phyloP scores from a whole-genome alignment of 2,329 filamentous ascomycete genomes.

The Diaporthe velutina region DNA sequence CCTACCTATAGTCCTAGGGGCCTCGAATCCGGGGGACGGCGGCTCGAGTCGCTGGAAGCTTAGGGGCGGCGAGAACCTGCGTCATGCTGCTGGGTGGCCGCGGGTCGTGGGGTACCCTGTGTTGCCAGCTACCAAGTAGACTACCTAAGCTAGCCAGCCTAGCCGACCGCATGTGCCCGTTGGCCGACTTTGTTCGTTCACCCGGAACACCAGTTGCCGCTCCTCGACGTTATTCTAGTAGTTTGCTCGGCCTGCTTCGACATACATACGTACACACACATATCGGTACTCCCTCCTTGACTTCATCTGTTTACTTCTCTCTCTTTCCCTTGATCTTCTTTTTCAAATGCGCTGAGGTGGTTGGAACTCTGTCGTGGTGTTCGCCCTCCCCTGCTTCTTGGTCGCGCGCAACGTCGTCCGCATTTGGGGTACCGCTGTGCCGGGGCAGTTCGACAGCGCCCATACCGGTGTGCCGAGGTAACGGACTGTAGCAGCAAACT shows the following conservation, averaged over 20 bases:
- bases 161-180: slow-evolving; percentile 15
- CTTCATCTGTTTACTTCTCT: not conserved
- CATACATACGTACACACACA: not conserved
- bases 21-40: slow-evolving; percentile 6
- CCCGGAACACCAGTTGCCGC: slow-evolving; percentile 7
- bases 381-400: not conserved
- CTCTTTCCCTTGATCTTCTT: too few relatives aligned
- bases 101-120: slow-evolving; percentile 18
- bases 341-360: not conserved
- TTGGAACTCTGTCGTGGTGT: not conserved
- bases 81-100: slow-evolving; percentile 19
- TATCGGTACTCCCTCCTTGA: not conserved
- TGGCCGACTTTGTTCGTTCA: slow-evolving; percentile 14
- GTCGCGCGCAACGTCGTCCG: not conserved
- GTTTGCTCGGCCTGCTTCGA: not conserved
- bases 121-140: not conserved
- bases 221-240: not conserved
- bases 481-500: slow-evolving; percentile 1
- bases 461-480: slow-evolving; percentile 35
- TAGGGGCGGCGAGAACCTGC: slow-evolving; percentile 20
- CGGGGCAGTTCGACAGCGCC: slow-evolving; percentile 3
- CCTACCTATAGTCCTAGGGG: not conserved
- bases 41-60: slow-evolving; percentile 14
- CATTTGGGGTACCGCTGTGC: slow-evolving; percentile 20
- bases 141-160: not conserved